phyloP scores from a whole-genome alignment of 176 grass and related monocot genomes.

The Chloris gayana region DNA sequence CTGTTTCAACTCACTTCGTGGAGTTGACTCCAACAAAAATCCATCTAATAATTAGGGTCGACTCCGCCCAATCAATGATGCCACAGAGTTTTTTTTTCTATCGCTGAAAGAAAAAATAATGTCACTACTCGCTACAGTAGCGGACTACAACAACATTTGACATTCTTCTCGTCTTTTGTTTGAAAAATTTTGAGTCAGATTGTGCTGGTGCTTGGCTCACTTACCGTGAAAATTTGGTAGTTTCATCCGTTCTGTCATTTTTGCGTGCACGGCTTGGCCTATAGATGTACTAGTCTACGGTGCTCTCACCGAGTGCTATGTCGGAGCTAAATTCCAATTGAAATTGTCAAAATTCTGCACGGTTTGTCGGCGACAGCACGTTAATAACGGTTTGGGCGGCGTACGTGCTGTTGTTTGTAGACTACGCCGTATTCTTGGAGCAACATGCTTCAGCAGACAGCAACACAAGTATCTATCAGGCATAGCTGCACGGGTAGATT shows the following conservation, averaged over 20 bases:
- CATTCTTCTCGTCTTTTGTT: neutral
- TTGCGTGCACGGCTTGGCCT: constrained; percentile 4
- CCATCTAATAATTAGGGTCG: constrained; percentile 26
- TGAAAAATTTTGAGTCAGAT: constrained; percentile 8
- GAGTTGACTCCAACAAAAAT: constrained; percentile 40
- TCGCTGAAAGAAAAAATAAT: neutral
- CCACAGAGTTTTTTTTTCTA: neutral
- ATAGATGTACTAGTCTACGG: neutral
- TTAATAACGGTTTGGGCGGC: neutral
- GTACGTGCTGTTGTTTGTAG: constrained; percentile 31
- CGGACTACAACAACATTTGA: constrained; percentile 3
- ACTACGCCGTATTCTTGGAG: neutral
- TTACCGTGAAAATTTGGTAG: constrained; percentile 28
- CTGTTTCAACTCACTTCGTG: constrained; percentile 23
- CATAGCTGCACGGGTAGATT: constrained; percentile 32
- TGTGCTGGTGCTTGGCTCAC: neutral
- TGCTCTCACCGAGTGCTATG: neutral
- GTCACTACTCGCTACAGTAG: constrained; percentile 8
- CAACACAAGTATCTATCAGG: neutral
- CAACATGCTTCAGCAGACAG: neutral
- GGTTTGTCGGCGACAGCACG: neutral
- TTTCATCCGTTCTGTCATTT: constrained; percentile 12
- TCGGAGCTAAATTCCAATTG: constrained; percentile 30
- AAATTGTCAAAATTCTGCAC: constrained; percentile 29
- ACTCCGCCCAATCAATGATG: constrained; percentile 55